These are phyloP conservation scores for Moringa oleifera DNA, from an alignment of 345 rosid genomes.

Conservation along the genomic window DNA sequence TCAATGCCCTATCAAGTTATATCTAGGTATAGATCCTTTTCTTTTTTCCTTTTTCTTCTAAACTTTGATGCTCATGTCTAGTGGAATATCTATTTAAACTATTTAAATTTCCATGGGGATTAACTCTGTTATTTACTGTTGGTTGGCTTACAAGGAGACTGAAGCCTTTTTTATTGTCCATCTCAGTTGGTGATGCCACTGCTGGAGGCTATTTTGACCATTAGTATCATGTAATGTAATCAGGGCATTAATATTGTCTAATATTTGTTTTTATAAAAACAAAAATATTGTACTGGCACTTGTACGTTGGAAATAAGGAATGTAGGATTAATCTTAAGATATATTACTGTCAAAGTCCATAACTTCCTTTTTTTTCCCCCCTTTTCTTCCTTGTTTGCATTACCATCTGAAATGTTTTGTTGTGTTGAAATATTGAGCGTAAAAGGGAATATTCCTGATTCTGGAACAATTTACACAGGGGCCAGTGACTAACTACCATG, in stretches of 20 bases:
- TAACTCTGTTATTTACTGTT: too few species aligned
- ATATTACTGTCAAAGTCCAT: too few species aligned
- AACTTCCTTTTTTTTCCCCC: too few species aligned
- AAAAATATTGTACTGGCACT: not conserved
- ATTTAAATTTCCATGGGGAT: too few species aligned
- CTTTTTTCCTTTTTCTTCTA: not conserved
- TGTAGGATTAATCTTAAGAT: not conserved
- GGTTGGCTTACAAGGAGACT: too few species aligned
- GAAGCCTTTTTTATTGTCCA: not conserved
- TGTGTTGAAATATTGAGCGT: not conserved
- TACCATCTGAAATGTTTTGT: not conserved
- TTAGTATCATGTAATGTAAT: not conserved
- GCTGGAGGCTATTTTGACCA: not conserved
- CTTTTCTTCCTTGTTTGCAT: not conserved
- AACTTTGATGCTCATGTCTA: not conserved
- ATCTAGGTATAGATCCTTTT: conserved; percentile 55
- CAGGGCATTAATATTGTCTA: not conserved
- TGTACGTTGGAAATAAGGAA: not conserved
- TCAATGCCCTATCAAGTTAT: conserved; percentile 99
- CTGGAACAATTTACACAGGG: too few species aligned
- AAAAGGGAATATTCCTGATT: too few species aligned
- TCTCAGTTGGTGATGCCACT: not conserved
- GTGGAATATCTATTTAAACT: not conserved
- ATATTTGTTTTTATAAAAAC: too few species aligned
- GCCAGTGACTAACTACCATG: not conserved